Evolutionary conservation across 371 early-diverging fungal species (phyloP), one percentile per base, ranked within the genome.

Genomic region (Syncephalastrum sp.): DNA sequence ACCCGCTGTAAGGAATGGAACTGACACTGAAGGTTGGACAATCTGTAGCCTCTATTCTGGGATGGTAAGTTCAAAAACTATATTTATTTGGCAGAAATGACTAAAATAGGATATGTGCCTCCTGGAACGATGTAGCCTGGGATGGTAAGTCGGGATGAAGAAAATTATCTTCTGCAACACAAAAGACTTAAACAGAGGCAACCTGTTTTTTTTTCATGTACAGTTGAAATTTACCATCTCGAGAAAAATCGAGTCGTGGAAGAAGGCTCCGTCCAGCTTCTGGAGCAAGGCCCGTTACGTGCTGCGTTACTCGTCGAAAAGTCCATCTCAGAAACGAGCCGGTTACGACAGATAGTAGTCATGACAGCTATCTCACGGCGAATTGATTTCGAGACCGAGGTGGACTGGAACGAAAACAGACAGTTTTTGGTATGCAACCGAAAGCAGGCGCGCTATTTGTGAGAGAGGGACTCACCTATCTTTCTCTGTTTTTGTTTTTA

Each of bases 331-430:
- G 62, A 80, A 25, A 73, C 66, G 3, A 92, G 93, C 69, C 70
- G 68, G 10, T 69, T 95, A 2, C 72, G 66, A 13, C 96, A 96
- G 74, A 76, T 68, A 19, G 90, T 96, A 42, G 83, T 87, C 21
- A 70, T 98, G 42, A 66, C 77, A 33, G 71, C 92, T 0, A 62
- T 67, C 0, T 89, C 92, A 23, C 75, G 80, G n/a, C 79, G 87
- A 0, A 54, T 97, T 21, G 96, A 95, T 52, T 98, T 97, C 75
- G 90, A 89, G 21, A 93, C 86, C 44, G 81, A 83, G 14, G 91
- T 95, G 2, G 87, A 91, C 42, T 98, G 98, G 98, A 75, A 95
- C 56, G 98, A 98, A 68, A 93, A 85, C 69, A 82, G 91, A 56
- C 84, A 86, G 56, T 81, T 94, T 46, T 74, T 98, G 75, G 83